phyloP scores from a whole-genome alignment of 768 basidiomycete genomes.

The Leccinum olivaceopallidum region DNA sequence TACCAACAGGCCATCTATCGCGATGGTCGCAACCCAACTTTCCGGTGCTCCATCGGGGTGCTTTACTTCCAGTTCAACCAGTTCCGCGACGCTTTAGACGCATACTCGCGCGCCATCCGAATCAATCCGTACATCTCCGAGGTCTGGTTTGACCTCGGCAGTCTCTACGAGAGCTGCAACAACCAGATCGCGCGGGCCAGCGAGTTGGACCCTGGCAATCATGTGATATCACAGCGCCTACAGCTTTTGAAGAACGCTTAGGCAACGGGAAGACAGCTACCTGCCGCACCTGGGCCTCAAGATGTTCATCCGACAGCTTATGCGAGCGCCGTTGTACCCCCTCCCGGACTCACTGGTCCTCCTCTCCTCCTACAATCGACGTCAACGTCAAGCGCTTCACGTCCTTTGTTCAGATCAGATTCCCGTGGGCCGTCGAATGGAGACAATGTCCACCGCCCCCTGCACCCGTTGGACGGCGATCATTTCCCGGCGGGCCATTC shows the following conservation, averaged over 20 bases:
- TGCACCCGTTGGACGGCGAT: slow-evolving; percentile 45
- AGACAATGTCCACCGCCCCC: slow-evolving; percentile 50
- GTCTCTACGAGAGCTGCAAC: slow-evolving; percentile 97
- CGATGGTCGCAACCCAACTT: slow-evolving; percentile 97
- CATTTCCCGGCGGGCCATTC: slow-evolving; percentile 72
- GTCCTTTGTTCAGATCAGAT: slow-evolving; percentile 63
- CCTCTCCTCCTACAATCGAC: slow-evolving; percentile 60
- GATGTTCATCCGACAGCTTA: slow-evolving; percentile 97
- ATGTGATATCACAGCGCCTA: slow-evolving; percentile 78
- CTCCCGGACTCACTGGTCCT: slow-evolving; percentile 66
- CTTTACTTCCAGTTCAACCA: slow-evolving; percentile 99
- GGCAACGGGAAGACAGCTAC: slow-evolving; percentile 67
- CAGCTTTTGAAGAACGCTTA: slow-evolving; percentile 80
- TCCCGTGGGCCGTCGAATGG: slow-evolving; percentile 55
- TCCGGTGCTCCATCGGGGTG: slow-evolving; percentile 99
- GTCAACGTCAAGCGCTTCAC: slow-evolving; percentile 24
- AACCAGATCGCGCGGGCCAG: slow-evolving; percentile 96
- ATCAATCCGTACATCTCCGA: slow-evolving; percentile 97
- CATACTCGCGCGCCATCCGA: slow-evolving; percentile 97
- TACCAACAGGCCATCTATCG: slow-evolving; percentile 99
- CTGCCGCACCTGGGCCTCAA: slow-evolving; percentile 88
- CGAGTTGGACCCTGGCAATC: slow-evolving; percentile 88
- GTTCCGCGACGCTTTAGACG: slow-evolving; percentile 97
- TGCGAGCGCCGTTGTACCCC: slow-evolving; percentile 72
- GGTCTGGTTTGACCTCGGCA: slow-evolving; percentile 87